Conservation (phyloP, 192 early-diverging fungal genomes). For the Dissophora globulifera region DNA sequence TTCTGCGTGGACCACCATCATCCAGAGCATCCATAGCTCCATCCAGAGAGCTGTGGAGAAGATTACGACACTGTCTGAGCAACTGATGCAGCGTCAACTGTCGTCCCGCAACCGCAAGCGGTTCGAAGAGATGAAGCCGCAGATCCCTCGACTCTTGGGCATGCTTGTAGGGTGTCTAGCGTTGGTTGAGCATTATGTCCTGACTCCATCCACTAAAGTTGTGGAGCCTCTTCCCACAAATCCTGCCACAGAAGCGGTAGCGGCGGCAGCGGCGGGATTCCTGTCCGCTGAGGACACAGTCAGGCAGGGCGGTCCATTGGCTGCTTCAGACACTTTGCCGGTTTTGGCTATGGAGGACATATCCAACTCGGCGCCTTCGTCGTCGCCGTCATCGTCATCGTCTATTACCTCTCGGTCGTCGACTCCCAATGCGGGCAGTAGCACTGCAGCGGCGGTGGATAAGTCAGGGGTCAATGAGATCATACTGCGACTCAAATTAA, state of each 20-base stretch:
- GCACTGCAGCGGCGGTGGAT: neutral
- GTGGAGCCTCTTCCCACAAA: no score
- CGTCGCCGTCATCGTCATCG: no score
- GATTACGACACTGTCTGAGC: conserved; percentile 11
- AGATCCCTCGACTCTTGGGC: conserved; percentile 28
- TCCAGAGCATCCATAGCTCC: conserved; percentile 14
- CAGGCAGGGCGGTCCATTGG: no score
- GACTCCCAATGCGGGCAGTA: neutral
- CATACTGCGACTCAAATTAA: conserved; percentile 14
- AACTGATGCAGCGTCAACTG: conserved; percentile 14
- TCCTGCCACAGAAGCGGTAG: no score
- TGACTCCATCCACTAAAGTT: conserved; percentile 2
- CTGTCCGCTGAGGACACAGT: no score
- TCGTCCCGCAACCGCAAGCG: conserved; percentile 40
- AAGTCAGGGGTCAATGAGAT: conserved; percentile 13
- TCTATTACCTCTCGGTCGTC: neutral
- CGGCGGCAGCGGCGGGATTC: no score
- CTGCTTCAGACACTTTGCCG: no score
- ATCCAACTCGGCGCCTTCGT: neutral
- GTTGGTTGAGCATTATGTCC: conserved; percentile 20
- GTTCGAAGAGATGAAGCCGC: conserved; percentile 23
- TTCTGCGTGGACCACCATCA: conserved; percentile 33
- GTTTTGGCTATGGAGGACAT: no score
- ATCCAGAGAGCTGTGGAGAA: conserved; percentile 25
- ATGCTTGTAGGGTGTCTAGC: conserved; percentile 27